Base-by-base conservation (phyloP, 192 early-diverging fungal species). In the Dissophora ornata region DNA sequence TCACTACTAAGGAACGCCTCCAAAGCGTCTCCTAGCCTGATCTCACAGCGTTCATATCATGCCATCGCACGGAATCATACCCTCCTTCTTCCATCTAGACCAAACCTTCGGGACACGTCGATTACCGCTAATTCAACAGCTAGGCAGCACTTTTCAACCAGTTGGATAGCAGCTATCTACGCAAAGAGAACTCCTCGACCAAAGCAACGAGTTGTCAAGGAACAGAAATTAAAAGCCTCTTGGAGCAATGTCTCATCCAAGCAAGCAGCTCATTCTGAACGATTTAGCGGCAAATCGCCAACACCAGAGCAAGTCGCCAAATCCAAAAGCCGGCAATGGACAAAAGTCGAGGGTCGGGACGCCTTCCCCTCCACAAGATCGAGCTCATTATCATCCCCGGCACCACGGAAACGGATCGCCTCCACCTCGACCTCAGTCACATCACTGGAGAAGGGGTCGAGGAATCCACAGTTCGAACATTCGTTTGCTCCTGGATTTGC, bases 401-500 rank as follows among this genome's bases (percentile, higher is more conserved):
- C n/a, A n/a, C 52, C 52, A 7, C 36, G 50, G 29, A 58, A 61
- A 47, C 62, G 57, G 5, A 22, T 75, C 22, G 13, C 30, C 24
- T 67, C 73, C 0, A 77, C 73, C 9, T 67, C 73, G 4, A 38
- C 62, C 13, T 77, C 73, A 15, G 73, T 77, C 4, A 77, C 73
- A 1, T 77, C 73, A 7, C 40, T 77, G 4, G 73, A 67, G 22
- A 77, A 62, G 32, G 73, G 73, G 16, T 77, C 73, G 2, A 50
- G 73, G 49, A 77, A 77, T 26, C 73, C 73, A 16, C 73, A 77
- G 44, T 62, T 62, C 21, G 73, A 77, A 22, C 73, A 77, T n/a
- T 62, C 73, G 3, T 77, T 77, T 28, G 73, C 73, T 6, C 73
- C 73, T 22, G 73, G 73, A 45, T 77, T 50, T 21, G 57, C 73